Percentiles rank a stretch among this genome's conserved stretches.
Conservation (phyloP, 345 rosid genomes). For the Raphanus raphanistrum region DNA sequence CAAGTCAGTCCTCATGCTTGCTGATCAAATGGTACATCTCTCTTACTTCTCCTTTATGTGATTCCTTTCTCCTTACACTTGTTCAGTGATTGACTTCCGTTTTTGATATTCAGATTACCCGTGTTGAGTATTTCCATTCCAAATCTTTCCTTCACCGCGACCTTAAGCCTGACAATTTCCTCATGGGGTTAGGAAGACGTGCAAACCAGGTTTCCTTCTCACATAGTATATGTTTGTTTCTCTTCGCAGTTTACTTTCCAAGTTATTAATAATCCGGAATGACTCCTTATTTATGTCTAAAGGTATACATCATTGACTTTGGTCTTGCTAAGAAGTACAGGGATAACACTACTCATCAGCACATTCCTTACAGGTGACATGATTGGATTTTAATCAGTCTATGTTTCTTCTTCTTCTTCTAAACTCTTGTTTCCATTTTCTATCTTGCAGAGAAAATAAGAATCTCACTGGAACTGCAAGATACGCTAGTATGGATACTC, state of each 20-base stretch:
- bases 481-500: conserved; percentile 99
- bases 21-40: conserved; percentile 85
- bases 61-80: background rate
- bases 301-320: conserved; percentile 89
- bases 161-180: conserved; percentile 92
- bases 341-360: conserved; percentile 80
- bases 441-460: conserved; percentile 75
- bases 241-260: background rate
- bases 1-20: conserved; percentile 97
- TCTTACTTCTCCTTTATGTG: background rate
- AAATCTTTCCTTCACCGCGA: conserved; percentile 95
- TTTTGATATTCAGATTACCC: conserved; percentile 64
- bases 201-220: conserved; percentile 71
- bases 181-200: conserved; percentile 94
- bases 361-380: conserved; percentile 79
- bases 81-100: conserved; percentile 4
- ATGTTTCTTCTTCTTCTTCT: background rate
- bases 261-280: background rate
- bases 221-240: background rate
- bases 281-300: background rate
- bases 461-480: conserved; percentile 98
- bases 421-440: background rate
- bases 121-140: conserved; percentile 87
- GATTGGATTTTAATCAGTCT: background rate
- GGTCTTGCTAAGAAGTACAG: conserved; percentile 94